These are phyloP conservation scores for Millerozyma miso DNA, from an alignment of 805 yeast species.

Conservation along the genomic window DNA sequence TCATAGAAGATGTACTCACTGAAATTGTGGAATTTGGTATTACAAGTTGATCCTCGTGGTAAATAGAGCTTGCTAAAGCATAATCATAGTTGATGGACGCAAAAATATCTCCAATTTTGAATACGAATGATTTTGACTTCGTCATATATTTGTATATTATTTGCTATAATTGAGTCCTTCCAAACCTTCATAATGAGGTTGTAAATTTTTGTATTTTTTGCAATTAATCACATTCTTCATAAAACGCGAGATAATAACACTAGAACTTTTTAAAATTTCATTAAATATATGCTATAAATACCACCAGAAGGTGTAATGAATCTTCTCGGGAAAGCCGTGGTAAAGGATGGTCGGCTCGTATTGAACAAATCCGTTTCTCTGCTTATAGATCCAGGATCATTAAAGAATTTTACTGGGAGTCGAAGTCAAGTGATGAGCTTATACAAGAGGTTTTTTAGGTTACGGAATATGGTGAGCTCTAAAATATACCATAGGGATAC, in stretches of 20 bases:
- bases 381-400: not conserved
- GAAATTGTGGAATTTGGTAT: slow-evolving; percentile 1
- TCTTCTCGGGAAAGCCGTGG: not conserved
- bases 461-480: slow-evolving; percentile 22
- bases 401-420: slow-evolving; percentile 7
- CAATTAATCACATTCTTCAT: not conserved
- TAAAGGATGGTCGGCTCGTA: slow-evolving; percentile 2
- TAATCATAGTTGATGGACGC: not conserved
- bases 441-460: slow-evolving; percentile 30
- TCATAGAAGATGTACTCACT: slow-evolving; percentile 4
- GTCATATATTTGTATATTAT: too few species aligned
- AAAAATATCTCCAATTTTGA: not conserved
- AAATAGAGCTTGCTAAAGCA: not conserved
- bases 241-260: not conserved
- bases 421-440: slow-evolving; percentile 12
- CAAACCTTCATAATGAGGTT: not conserved
- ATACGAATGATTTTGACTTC: not conserved
- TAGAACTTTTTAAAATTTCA: too few species aligned
- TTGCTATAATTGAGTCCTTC: too few species aligned
- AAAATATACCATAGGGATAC: slow-evolving; percentile 7
- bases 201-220: not conserved
- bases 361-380: slow-evolving; percentile 2
- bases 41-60: not conserved
- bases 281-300: too few species aligned
- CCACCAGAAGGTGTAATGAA: slow-evolving; percentile 2